phyloP scores from a whole-genome alignment of 1,139 yeast genomes.

The Martiniozyma asiatica region DNA sequence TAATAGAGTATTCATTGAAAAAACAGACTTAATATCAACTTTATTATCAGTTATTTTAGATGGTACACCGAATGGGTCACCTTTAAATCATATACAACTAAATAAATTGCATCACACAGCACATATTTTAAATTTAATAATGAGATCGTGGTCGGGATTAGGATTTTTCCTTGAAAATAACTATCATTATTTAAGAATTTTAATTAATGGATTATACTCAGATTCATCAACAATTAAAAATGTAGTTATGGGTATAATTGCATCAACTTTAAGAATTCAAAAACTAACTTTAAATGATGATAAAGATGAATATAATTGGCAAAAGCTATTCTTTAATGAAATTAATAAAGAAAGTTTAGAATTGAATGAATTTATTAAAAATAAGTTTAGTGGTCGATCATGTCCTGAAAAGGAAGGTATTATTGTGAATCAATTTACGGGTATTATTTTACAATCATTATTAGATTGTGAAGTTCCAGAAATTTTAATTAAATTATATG shows the following conservation, averaged over 20 bases:
- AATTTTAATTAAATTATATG: constrained; percentile 35
- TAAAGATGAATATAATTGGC: constrained; percentile 7
- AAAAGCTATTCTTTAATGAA: constrained; percentile 2
- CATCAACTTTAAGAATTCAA: constrained; percentile 53
- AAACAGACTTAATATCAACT: constrained; percentile 53
- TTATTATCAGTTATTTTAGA: constrained; percentile 60
- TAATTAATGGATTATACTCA: constrained; percentile 51
- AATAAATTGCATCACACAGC: constrained; percentile 56
- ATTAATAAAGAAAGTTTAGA: constrained; percentile 3
- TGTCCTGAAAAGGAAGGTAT: constrained; percentile 17
- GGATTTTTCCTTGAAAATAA: constrained; percentile 50
- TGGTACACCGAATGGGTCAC: constrained; percentile 11
- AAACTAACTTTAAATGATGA: constrained; percentile 30
- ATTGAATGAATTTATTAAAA: constrained; percentile 3
- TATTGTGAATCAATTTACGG: constrained; percentile 46
- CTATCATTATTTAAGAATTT: constrained; percentile 43
- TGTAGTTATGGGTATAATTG: constrained; percentile 55
- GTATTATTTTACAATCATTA: constrained; percentile 42
- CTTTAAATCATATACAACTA: constrained; percentile 29
- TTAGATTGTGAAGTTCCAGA: constrained; percentile 45
- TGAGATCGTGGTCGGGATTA: constrained; percentile 72
- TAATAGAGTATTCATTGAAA: constrained; percentile 43
- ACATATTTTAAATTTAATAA: constrained; percentile 42
- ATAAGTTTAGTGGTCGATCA: constrained; percentile 10
- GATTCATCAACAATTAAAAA: constrained; percentile 48